These are phyloP conservation scores for Pythium aquatile DNA, from an alignment of 352 stramenopile species.

Conservation along the genomic window DNA sequence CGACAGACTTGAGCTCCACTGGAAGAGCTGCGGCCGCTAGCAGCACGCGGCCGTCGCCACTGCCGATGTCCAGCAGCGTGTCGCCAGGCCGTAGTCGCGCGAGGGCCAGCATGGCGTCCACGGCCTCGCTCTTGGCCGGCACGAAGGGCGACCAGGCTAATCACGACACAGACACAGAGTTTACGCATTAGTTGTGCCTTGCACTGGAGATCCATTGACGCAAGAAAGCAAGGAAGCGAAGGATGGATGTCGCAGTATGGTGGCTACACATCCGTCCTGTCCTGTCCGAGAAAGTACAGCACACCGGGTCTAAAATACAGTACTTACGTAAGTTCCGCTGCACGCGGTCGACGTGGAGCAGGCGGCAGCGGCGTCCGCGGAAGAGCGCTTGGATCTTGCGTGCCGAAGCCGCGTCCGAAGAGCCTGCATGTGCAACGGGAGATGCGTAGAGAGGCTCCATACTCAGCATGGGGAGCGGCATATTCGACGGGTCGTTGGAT, in stretches of 20 bases:
- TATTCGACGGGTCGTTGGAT: neutral
- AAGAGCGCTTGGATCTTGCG: conserved; percentile 58
- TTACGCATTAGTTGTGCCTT: neutral
- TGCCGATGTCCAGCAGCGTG: conserved; percentile 62
- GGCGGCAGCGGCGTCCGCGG: conserved; percentile 45
- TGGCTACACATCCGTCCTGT: neutral
- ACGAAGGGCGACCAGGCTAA: conserved; percentile 73
- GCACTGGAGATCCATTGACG: neutral
- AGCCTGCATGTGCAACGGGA: neutral
- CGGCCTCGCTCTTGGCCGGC: conserved; percentile 55
- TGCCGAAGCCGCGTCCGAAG: conserved; percentile 12
- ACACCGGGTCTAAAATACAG: too few species aligned
- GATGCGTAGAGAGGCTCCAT: neutral
- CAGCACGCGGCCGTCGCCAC: conserved; percentile 60
- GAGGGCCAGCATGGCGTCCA: conserved; percentile 47
- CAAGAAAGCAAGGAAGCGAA: neutral
- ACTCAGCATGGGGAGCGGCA: neutral
- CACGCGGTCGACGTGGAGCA: conserved; percentile 56
- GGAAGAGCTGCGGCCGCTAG: conserved; percentile 34
- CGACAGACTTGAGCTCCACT: conserved; percentile 27
- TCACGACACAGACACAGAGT: neutral
- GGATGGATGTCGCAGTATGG: conserved; percentile 1
- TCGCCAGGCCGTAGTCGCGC: conserved; percentile 38
- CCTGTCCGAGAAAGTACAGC: too few species aligned
- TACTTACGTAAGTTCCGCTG: conserved; percentile 46